phyloP scores from a whole-genome alignment of 176 grass and related monocot genomes.

The Olyra latifolia region DNA sequence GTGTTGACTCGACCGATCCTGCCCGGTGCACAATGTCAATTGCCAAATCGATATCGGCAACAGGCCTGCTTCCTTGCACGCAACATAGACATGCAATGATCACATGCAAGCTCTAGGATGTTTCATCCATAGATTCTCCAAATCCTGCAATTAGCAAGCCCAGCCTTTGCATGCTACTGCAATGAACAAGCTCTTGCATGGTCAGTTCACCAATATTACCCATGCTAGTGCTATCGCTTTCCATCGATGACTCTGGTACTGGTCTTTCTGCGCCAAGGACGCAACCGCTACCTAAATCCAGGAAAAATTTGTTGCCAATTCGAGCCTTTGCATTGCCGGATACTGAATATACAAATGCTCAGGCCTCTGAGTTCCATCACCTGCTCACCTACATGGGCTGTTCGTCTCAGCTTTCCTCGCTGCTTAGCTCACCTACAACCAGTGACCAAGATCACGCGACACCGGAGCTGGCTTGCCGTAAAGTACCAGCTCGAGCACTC shows the following conservation, averaged over 20 bases:
- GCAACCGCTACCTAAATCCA: slow-evolving; percentile 34
- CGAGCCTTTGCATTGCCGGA: background rate
- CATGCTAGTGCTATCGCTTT: slow-evolving; percentile 12
- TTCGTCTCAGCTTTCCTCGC: slow-evolving; percentile 44
- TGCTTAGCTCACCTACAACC: slow-evolving; percentile 44
- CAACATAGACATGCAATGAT: slow-evolving; percentile 22
- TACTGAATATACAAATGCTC: background rate
- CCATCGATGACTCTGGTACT: slow-evolving; percentile 8
- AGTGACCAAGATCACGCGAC: slow-evolving; percentile 10
- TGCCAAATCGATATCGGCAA: background rate
- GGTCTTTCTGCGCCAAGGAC: background rate
- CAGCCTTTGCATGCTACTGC: too few species aligned
- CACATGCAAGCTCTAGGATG: background rate
- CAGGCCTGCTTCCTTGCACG: slow-evolving; percentile 43
- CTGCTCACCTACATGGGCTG: slow-evolving; percentile 41
- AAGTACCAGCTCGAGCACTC: background rate
- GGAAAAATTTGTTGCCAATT: background rate
- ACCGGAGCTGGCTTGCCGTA: background rate
- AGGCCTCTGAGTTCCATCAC: slow-evolving; percentile 25
- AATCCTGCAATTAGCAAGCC: background rate
- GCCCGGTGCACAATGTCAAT: background rate
- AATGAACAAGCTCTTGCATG: too few species aligned
- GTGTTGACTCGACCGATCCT: background rate
- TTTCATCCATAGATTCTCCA: background rate
- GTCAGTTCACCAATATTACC: background rate